These are phyloP conservation scores for Circinella minor DNA, from an alignment of 371 early-diverging fungal species.

Conservation along the genomic window DNA sequence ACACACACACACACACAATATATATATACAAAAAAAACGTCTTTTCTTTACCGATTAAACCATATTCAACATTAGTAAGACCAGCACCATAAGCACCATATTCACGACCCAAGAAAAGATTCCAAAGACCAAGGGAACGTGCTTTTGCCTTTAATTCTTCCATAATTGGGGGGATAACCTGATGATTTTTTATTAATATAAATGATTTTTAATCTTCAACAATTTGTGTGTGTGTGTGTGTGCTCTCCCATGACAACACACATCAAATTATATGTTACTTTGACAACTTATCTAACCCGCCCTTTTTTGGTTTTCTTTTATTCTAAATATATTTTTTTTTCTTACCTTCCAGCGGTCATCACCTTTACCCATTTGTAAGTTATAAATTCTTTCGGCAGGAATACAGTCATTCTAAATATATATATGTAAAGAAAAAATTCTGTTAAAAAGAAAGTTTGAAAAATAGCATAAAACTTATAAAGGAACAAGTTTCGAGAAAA, in stretches of 20 bases:
- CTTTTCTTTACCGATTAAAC: constrained; percentile 66
- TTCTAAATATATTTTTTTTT: too few relatives aligned
- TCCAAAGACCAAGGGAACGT: constrained; percentile 91
- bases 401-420: constrained; percentile 85
- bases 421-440: not conserved
- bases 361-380: constrained; percentile 74
- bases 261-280: too few relatives aligned
- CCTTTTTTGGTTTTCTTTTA: too few relatives aligned
- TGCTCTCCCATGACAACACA: too few relatives aligned
- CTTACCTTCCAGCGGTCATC: constrained; percentile 82
- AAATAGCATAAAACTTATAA: too few relatives aligned
- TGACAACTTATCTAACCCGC: too few relatives aligned
- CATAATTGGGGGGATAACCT: constrained; percentile 81
- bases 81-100: constrained; percentile 80
- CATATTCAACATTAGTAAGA: constrained; percentile 94
- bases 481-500: too few relatives aligned
- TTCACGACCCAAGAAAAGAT: constrained; percentile 84
- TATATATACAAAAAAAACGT: constrained; percentile 3
- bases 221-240: not conserved
- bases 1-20: too few relatives aligned
- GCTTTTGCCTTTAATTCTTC: constrained; percentile 91
- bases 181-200: constrained; percentile 12
- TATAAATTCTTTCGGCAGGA: constrained; percentile 85
- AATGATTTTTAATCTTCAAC: not conserved
- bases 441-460: not conserved